Conservation (phyloP, 2,329 filamentous ascomycete species). For the Penicillium concentricum region DNA sequence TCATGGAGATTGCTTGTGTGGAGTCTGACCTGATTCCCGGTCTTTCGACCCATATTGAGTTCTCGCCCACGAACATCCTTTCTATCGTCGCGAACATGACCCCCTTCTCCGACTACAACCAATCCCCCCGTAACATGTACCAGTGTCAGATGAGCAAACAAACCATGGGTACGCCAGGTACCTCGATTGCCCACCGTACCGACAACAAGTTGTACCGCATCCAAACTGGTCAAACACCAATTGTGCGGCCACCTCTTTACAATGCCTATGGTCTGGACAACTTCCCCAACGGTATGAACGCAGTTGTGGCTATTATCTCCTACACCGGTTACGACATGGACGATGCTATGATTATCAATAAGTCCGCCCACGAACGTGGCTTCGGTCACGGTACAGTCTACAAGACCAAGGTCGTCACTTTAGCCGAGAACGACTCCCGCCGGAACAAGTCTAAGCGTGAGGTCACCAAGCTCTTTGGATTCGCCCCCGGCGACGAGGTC, state of each 20-base stretch:
- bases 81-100: constrained; percentile 99
- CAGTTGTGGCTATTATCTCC: constrained; percentile 94
- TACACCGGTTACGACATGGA: constrained; percentile 99
- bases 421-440: constrained; percentile 73
- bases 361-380: constrained; percentile 90
- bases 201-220: constrained; percentile 97
- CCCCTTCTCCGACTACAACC: constrained; percentile 97
- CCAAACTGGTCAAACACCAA: constrained; percentile 92
- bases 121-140: constrained; percentile 98
- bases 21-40: constrained; percentile 84
- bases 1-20: constrained; percentile 96
- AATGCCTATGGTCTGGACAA: constrained; percentile 97
- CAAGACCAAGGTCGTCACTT: constrained; percentile 89
- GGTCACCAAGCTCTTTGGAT: constrained; percentile 83
- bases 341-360: constrained; percentile 99
- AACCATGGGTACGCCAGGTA: constrained; percentile 94
- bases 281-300: constrained; percentile 95
- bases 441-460: constrained; percentile 65
- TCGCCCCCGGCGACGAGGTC: constrained; percentile 73
- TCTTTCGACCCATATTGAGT: constrained; percentile 89
- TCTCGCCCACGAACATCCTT: constrained; percentile 91
- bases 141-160: constrained; percentile 99
- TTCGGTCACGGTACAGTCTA: constrained; percentile 96
- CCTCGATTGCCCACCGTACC: constrained; percentile 78
- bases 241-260: constrained; percentile 87